Evolutionary conservation across 495 filamentous ascomycete genomes (phyloP).

Genomic region (Daldinia vernicosa): DNA sequence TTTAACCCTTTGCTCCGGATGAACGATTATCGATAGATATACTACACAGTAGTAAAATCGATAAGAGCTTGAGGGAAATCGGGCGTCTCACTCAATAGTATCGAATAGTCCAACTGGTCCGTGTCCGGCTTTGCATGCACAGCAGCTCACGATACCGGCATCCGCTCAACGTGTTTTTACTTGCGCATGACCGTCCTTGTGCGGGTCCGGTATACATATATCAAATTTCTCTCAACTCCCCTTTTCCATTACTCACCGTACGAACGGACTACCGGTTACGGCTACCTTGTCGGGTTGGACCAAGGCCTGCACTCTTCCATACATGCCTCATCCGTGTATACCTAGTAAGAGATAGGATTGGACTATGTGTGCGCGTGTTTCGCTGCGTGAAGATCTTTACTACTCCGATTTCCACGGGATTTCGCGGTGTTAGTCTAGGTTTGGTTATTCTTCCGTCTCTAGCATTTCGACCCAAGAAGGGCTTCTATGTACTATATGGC

Average conservation of each 20-base stretch:
- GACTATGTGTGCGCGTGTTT: too few species aligned
- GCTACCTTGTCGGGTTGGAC: neutral
- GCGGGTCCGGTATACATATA: neutral
- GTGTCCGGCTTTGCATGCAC: neutral
- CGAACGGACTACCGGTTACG: neutral
- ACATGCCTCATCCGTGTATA: too few species aligned
- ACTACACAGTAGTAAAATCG: neutral
- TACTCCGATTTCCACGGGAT: too few species aligned
- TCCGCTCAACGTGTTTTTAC: neutral
- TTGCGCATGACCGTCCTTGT: neutral
- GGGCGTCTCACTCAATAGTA: neutral
- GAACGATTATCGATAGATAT: too few species aligned
- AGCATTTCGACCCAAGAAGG: neutral
- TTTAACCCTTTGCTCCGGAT: slow-evolving; percentile 5
- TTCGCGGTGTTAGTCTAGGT: neutral
- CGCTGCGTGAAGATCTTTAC: too few species aligned
- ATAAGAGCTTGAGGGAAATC: neutral
- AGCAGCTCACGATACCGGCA: neutral
- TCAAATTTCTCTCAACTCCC: neutral
- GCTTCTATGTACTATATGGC: neutral
- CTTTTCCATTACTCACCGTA: neutral
- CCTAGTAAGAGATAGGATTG: neutral
- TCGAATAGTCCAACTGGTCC: neutral
- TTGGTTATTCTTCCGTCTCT: neutral
- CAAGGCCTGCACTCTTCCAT: neutral